A percentile compares a stretch with the other conserved stretches of the same genome.
These are phyloP conservation scores for Centella asiatica DNA, from an alignment of 129 eudicot species.

Conservation along the genomic window DNA sequence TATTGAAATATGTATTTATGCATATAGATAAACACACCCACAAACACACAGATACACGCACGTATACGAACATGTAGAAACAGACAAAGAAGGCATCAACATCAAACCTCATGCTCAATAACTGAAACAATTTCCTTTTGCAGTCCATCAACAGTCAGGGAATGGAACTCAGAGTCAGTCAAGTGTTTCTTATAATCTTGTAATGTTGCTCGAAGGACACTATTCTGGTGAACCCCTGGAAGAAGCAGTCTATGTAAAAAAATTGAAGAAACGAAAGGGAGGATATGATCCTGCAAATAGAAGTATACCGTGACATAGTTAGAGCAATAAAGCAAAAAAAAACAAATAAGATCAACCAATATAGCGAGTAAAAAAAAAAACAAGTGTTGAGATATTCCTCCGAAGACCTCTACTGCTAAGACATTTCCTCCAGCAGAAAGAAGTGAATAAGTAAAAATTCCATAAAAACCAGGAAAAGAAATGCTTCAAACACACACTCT, in stretches of 20 bases:
- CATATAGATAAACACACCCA: no score
- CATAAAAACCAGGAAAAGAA: no score
- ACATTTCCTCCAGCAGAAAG: no score
- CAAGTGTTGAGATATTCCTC: no score
- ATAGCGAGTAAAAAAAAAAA: not conserved
- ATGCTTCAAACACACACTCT: no score
- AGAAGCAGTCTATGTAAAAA: constrained; percentile 67
- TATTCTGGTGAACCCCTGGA: constrained; percentile 64
- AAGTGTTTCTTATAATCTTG: constrained; percentile 72
- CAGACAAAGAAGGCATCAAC: not conserved
- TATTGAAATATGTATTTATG: no score
- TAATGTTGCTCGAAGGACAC: constrained; percentile 56
- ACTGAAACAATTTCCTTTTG: constrained; percentile 66
- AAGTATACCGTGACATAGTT: no score
- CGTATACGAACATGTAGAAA: not conserved
- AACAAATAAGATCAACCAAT: not conserved
- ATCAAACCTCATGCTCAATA: constrained; percentile 69
- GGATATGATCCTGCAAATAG: constrained; percentile 66
- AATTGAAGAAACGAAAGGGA: constrained; percentile 59
- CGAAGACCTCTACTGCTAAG: no score
- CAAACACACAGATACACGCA: no score
- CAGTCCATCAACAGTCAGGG: constrained; percentile 70
- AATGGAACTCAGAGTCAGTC: constrained; percentile 66
- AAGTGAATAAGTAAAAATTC: no score
- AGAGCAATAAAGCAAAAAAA: not conserved